These are phyloP conservation scores for Pseudocercospora crystallina DNA, from an alignment of 2,329 filamentous ascomycete genomes.

Conservation along the genomic window DNA sequence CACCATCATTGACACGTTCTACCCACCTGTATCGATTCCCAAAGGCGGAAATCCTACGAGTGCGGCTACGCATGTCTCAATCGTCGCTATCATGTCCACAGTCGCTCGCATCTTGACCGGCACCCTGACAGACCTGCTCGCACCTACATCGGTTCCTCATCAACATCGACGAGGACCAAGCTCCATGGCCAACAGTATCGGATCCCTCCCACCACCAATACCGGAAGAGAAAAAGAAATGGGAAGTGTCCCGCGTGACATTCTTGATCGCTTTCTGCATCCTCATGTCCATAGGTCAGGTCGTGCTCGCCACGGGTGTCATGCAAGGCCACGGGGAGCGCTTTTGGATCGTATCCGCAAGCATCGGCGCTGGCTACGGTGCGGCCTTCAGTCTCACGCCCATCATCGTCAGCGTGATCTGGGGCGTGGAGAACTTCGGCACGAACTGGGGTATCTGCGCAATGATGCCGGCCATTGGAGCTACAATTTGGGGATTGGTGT, in stretches of 20 bases:
- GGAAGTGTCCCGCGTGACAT: slow-evolving; percentile 72
- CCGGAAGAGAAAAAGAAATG: slow-evolving; percentile 39
- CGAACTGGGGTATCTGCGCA: slow-evolving; percentile 94
- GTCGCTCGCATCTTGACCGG: slow-evolving; percentile 87
- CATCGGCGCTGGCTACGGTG: slow-evolving; percentile 89
- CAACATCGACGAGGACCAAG: slow-evolving; percentile 54
- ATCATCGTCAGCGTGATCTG: slow-evolving; percentile 93
- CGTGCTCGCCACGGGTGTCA: slow-evolving; percentile 71
- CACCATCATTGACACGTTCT: slow-evolving; percentile 85
- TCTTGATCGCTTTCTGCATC: slow-evolving; percentile 73
- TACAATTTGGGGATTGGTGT: slow-evolving; percentile 87
- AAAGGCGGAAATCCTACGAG: slow-evolving; percentile 60
- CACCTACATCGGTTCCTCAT: slow-evolving; percentile 54
- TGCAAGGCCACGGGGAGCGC: slow-evolving; percentile 71
- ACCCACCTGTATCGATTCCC: slow-evolving; percentile 55
- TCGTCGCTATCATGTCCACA: slow-evolving; percentile 87
- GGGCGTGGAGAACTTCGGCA: slow-evolving; percentile 98
- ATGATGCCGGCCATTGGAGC: slow-evolving; percentile 87
- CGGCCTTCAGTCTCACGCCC: slow-evolving; percentile 76
- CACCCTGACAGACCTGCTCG: slow-evolving; percentile 82
- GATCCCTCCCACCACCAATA: slow-evolving; percentile 31
- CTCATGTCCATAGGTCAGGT: slow-evolving; percentile 73
- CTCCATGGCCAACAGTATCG: slow-evolving; percentile 43
- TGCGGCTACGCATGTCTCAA: slow-evolving; percentile 85
- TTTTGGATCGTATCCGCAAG: slow-evolving; percentile 85